Evolutionary conservation across 2,329 filamentous ascomycete genomes (phyloP).

Genomic region (Fusarium goolgardi): DNA sequence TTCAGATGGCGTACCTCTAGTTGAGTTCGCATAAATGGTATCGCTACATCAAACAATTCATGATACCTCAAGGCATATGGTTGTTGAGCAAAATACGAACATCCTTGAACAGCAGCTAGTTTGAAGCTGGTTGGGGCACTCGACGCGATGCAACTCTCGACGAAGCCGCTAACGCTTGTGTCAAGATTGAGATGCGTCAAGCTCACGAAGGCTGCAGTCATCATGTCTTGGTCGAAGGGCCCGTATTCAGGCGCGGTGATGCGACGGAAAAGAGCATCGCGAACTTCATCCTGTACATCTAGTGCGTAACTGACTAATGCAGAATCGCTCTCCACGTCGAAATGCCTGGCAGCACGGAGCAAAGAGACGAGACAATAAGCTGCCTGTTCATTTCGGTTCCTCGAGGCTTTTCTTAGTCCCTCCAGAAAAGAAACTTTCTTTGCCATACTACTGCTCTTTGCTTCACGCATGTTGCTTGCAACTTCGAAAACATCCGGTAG

Average conservation of each 20-base stretch:
- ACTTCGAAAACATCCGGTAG: constrained; percentile 77
- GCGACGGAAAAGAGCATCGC: constrained; percentile 72
- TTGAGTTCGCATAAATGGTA: constrained; percentile 67
- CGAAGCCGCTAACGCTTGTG: constrained; percentile 66
- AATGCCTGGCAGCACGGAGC: constrained; percentile 72
- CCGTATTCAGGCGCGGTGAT: constrained; percentile 60
- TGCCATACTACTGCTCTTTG: constrained; percentile 69
- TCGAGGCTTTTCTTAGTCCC: constrained; percentile 69
- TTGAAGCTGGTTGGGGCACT: constrained; percentile 70
- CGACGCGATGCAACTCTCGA: constrained; percentile 67
- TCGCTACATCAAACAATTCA: constrained; percentile 65
- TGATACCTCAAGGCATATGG: constrained; percentile 62
- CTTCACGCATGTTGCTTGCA: constrained; percentile 73
- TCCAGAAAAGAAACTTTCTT: constrained; percentile 76
- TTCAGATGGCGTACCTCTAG: constrained; percentile 62
- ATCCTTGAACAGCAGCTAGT: constrained; percentile 70
- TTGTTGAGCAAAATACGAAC: constrained; percentile 70
- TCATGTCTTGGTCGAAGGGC: constrained; percentile 71
- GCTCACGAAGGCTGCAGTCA: constrained; percentile 75
- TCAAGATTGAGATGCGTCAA: constrained; percentile 71
- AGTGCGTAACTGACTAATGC: constrained; percentile 74
- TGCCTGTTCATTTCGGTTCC: constrained; percentile 73
- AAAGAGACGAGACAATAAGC: constrained; percentile 73
- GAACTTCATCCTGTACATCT: constrained; percentile 76
- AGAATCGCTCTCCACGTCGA: constrained; percentile 71